Evolutionary conservation across 768 basidiomycete genomes (phyloP).

Genomic region (Collybia sordida): DNA sequence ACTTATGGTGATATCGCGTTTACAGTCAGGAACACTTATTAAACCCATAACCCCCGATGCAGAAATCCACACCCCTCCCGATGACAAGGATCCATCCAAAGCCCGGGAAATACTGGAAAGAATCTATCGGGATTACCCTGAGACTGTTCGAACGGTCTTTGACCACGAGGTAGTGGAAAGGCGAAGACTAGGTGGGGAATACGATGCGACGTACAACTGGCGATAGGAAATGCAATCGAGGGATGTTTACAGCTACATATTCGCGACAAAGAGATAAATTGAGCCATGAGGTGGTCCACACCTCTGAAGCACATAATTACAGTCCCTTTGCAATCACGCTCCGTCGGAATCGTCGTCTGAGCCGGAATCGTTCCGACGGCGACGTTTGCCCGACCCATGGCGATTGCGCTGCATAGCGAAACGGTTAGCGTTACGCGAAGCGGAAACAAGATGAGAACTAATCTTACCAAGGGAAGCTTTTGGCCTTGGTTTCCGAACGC

Average conservation of each 20-base stretch:
- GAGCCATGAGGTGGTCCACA: constrained; percentile 1
- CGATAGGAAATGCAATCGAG: constrained; percentile 5
- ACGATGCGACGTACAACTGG: constrained; percentile 30
- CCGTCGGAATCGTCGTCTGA: constrained; percentile 73
- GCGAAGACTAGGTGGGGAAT: constrained; percentile 25
- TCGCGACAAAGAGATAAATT: constrained; percentile 6
- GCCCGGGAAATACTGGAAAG: constrained; percentile 42
- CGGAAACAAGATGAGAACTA: constrained; percentile 11
- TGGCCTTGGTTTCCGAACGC: constrained; percentile 89
- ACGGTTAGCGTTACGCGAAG: constrained; percentile 18
- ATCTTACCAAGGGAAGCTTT: constrained; percentile 78
- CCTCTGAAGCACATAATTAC: not conserved
- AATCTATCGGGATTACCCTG: constrained; percentile 53
- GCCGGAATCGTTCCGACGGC: constrained; percentile 60
- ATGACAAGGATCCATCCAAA: constrained; percentile 20
- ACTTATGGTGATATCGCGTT: constrained; percentile 40
- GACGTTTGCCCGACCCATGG: constrained; percentile 70
- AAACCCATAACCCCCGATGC: constrained; percentile 35
- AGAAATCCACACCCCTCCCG: constrained; percentile 17
- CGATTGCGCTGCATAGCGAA: constrained; percentile 64
- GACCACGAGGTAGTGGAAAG: constrained; percentile 30
- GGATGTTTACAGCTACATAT: constrained; percentile 3
- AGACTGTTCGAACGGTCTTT: constrained; percentile 31
- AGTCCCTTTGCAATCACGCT: constrained; percentile 13
- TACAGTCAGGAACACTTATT: constrained; percentile 51